phyloP scores from a whole-genome alignment of 331 rosid genomes.

The Erythrophleum ivorense region DNA sequence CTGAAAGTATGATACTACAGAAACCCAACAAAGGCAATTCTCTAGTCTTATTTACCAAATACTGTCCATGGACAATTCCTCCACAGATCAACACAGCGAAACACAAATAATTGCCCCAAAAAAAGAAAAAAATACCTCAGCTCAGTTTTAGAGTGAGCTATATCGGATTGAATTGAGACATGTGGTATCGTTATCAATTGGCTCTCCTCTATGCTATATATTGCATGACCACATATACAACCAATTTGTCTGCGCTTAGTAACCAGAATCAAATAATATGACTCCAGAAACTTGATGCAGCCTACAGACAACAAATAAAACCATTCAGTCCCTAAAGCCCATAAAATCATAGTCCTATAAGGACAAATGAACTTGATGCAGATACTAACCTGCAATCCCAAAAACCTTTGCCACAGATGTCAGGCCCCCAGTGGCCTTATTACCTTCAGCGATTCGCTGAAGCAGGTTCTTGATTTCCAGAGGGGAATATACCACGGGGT shows the following conservation, averaged over 20 bases:
- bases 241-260: constrained; percentile 96
- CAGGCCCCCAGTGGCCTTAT: constrained; percentile 93
- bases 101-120: background rate
- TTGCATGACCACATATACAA: constrained; percentile 87
- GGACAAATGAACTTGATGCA: background rate
- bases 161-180: constrained; percentile 78
- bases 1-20: background rate
- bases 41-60: background rate
- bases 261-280: constrained; percentile 87
- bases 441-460: constrained; percentile 91
- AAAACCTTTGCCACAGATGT: constrained; percentile 71
- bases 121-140: constrained; percentile 50
- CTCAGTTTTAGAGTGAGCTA: constrained; percentile 94
- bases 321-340: background rate
- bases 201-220: constrained; percentile 85
- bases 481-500: constrained; percentile 86
- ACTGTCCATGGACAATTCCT: background rate
- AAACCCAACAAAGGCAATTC: background rate
- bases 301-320: constrained; percentile 41
- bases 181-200: constrained; percentile 91
- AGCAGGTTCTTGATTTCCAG: constrained; percentile 87
- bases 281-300: constrained; percentile 92
- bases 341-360: background rate
- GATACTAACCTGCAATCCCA: constrained; percentile 61
- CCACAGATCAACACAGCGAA: background rate